These are phyloP conservation scores for Groenewaldozyma auringiensis DNA, from an alignment of 1,139 yeast genomes.

Conservation along the genomic window DNA sequence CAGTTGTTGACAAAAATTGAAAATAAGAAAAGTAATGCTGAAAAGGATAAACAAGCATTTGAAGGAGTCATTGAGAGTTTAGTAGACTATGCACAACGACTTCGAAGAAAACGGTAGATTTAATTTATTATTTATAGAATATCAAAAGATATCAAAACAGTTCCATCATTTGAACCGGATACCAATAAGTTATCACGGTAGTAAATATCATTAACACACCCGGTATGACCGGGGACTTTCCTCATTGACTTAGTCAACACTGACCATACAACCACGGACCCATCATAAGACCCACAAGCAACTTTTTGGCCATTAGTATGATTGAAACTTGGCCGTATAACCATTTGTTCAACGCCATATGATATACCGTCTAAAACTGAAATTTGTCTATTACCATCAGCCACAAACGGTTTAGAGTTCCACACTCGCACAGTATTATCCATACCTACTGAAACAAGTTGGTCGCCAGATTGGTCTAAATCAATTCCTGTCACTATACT, in stretches of 20 bases:
- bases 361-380: neutral
- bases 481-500: constrained; percentile 44
- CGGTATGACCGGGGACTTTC: constrained; percentile 53
- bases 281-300: constrained; percentile 58
- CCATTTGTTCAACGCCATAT: constrained; percentile 38
- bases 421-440: constrained; percentile 52
- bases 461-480: constrained; percentile 43
- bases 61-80: constrained; percentile 65
- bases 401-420: constrained; percentile 41
- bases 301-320: constrained; percentile 35
- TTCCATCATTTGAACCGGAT: constrained; percentile 25
- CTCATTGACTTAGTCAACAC: constrained; percentile 42
- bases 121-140: neutral
- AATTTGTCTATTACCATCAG: constrained; percentile 9
- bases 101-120: constrained; percentile 14
- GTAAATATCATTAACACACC: constrained; percentile 54
- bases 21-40: constrained; percentile 36
- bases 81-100: constrained; percentile 57
- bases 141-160: constrained; percentile 12
- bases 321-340: constrained; percentile 44
- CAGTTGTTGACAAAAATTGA: constrained; percentile 45
- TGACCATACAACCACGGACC: constrained; percentile 55
- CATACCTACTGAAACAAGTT: constrained; percentile 48
- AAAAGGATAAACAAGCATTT: constrained; percentile 52
- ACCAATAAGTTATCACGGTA: constrained; percentile 26